Evolutionary conservation across 768 basidiomycete species (phyloP), one percentile per base, ranked within the genome.

Genomic region (Phanerodontia chrysosporium): DNA sequence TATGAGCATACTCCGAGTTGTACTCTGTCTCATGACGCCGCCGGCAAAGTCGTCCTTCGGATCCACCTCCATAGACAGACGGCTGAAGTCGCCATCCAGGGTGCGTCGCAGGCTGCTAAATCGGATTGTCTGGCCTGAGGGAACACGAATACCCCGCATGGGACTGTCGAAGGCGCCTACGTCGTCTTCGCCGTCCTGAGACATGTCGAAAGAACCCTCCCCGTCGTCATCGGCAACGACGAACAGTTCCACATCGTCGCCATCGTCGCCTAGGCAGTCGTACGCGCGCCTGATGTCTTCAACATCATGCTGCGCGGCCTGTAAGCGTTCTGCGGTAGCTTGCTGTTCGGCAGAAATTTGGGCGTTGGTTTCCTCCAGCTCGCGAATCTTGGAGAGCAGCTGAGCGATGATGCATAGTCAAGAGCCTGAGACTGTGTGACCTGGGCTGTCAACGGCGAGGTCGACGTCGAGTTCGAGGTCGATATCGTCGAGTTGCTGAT

Each of bases 291-390:
- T 78, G 61, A 93, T 90, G 55, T 80, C 81, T 49, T 88, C 81
- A 1, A 86, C 85, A 64, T 92, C 89, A 58, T 81, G 78, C 63
- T 90, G 87, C 10, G 89, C 87, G 3, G 80, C 80, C n/a, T 80
- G 80, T 27, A 92, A 75, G 59, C 85, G 83, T 39, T 74, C 74
- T 5, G 79, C 72, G 0, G 90, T 90, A 64, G 82, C 79, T 1
- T 70, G 71, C 67, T 92, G 90, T 61, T 88, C 83, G 57, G 78
- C 74, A 22, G 83, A 74, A 44, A 93, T 90, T 57, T 82, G 80
- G 7, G 74, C 62, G 63, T 93, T 93, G 2, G 88, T 82, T 39
- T 84, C 80, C 66, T 93, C 89, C 1, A 93, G 78, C 68, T 93
- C 90, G 49, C 80, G 77, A 52, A 93, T 88, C 73, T 93, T 93